Conservation (phyloP, 2,329 filamentous ascomycete genomes). For the Trichoderma polysporum region DNA sequence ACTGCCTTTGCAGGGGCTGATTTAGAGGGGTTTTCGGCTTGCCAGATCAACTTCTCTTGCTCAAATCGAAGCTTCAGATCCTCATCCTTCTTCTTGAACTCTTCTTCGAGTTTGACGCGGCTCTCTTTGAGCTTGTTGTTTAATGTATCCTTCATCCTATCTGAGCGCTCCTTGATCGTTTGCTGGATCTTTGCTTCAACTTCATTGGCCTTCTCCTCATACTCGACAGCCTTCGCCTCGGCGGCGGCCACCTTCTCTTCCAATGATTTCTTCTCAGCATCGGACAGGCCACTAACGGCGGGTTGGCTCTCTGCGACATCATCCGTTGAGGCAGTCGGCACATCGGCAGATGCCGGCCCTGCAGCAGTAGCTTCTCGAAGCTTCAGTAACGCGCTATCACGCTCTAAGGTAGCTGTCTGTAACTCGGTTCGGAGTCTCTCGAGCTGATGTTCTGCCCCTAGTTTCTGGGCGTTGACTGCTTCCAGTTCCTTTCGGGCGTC, state of each 20-base stretch:
- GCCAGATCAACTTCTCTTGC: slow-evolving; percentile 63
- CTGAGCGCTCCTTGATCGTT: slow-evolving; percentile 63
- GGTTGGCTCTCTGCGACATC: slow-evolving; percentile 9
- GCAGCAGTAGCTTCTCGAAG: slow-evolving; percentile 34
- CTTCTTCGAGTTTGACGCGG: slow-evolving; percentile 51
- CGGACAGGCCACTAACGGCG: slow-evolving; percentile 42
- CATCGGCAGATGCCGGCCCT: slow-evolving; percentile 8
- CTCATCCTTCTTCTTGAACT: slow-evolving; percentile 54
- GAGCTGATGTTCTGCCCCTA: slow-evolving; percentile 64
- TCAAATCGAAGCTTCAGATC: slow-evolving; percentile 57
- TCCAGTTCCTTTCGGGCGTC: slow-evolving; percentile 62
- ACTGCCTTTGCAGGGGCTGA: slow-evolving; percentile 26
- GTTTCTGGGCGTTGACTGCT: slow-evolving; percentile 65
- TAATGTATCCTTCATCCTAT: slow-evolving; percentile 67
- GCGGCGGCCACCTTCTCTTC: slow-evolving; percentile 62
- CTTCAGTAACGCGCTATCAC: slow-evolving; percentile 57
- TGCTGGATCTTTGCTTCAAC: slow-evolving; percentile 62
- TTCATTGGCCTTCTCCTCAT: slow-evolving; percentile 62
- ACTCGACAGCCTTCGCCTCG: slow-evolving; percentile 62
- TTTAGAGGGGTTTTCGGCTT: slow-evolving; percentile 48
- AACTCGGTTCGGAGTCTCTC: slow-evolving; percentile 58
- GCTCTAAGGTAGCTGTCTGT: slow-evolving; percentile 59
- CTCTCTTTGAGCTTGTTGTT: slow-evolving; percentile 71
- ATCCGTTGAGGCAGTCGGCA: background rate
- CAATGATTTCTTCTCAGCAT: slow-evolving; percentile 59